Base-by-base conservation (phyloP, 2,329 filamentous ascomycete species). In the Hymenoscyphus scutula region DNA sequence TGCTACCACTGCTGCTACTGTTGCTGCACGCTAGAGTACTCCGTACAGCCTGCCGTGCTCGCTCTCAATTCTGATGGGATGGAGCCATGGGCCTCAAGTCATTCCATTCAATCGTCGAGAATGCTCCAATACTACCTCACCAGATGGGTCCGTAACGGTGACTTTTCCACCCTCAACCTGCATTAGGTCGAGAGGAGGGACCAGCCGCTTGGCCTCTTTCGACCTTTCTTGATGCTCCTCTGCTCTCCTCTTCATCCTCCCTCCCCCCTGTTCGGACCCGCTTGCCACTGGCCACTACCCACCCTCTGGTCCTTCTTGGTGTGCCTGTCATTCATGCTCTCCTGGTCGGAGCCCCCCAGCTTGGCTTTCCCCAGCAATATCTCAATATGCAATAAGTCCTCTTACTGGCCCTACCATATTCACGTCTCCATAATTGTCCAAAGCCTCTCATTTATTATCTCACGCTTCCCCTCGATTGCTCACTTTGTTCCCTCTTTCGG, bases 341-440 rank as follows among this genome's bases (percentile, higher is more conserved):
- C 63, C n/a, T 34, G 32, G 32, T 34, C 32, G 60, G 59, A 61
- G 59, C 25, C 56, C 7, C 56, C n/a, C n/a, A 30, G 48, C 53
- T 61, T 62, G 62, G 61, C 62, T 63, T 64, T 61, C 64, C 63
- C 63, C 66, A 66, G 62, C 53, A 62, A 65, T 61, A 64, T 58
- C 64, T 56, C 19, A 5, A 38, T 60, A 65, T 65, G 63, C 66
- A 60, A 48, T 60, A 59, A 27, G 51, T 64, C 59, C 53, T 62
- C 23, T 48, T 63, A 61, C 62, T 64, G 58, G 54, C 38, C 19
- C 29, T 19, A n/a, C 19, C 23, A 27, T 51, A 45, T 54, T 15
- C 38, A 25, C 54, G 23, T 23, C 41, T 45, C 58, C 48, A 60
- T 41, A 59, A 53, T 38, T 53, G 53, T 62, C 30, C 7, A 29